Percentiles rank a stretch among this genome's conserved stretches.
These are phyloP conservation scores for Cladosporium sp. DNA, from an alignment of 2,329 filamentous ascomycete genomes.

Conservation along the genomic window DNA sequence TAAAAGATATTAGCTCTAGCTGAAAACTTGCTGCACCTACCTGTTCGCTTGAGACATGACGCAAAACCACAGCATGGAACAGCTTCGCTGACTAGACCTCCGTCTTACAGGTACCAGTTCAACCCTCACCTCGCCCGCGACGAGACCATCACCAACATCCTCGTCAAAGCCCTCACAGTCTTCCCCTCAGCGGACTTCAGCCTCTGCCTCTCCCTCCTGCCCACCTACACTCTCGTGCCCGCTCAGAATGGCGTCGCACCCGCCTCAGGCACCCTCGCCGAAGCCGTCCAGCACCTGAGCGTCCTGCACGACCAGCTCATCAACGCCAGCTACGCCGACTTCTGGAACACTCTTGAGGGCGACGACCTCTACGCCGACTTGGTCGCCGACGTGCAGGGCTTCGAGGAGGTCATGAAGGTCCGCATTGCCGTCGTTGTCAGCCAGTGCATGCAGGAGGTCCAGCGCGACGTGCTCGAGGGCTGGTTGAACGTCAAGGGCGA, in stretches of 20 bases:
- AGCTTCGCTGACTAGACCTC: conserved; percentile 6
- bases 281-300: conserved; percentile 86
- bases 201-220: conserved; percentile 89
- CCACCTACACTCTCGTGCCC: conserved; percentile 68
- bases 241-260: conserved; percentile 48
- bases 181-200: conserved; percentile 96
- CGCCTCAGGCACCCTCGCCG: conserved; percentile 64
- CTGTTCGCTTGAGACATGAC: neutral
- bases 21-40: conserved; percentile 46
- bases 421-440: conserved; percentile 85
- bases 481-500: conserved; percentile 46
- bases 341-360: conserved; percentile 89
- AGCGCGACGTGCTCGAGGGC: conserved; percentile 42
- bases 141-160: conserved; percentile 97
- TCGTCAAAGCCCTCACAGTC: conserved; percentile 95
- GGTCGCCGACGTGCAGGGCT: conserved; percentile 87
- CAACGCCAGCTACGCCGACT: conserved; percentile 81
- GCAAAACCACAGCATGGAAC: conserved; percentile 15
- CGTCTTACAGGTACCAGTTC: conserved; percentile 79
- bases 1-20: conserved; percentile 66
- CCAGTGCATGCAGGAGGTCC: conserved; percentile 76
- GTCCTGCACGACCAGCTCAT: conserved; percentile 82
- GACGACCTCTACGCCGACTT: conserved; percentile 96
- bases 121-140: conserved; percentile 97
- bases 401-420: conserved; percentile 89